Evolutionary conservation across 441 rosid species (phyloP).

Genomic region (Codiaeum variegatum): DNA sequence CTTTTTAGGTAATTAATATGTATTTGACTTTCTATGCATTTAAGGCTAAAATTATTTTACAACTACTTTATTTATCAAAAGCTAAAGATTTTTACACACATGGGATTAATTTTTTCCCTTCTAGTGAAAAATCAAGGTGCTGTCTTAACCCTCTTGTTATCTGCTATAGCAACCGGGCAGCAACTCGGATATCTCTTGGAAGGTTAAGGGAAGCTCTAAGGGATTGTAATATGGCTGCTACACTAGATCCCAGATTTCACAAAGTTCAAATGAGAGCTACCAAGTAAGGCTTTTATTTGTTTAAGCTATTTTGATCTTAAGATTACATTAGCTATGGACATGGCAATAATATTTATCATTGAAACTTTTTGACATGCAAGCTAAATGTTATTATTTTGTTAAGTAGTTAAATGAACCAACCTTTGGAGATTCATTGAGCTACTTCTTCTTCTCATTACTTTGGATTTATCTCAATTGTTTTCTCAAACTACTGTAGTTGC

Average conservation of each 20-base stretch:
- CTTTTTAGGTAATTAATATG: too few species aligned
- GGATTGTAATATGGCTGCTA: constrained; percentile 73
- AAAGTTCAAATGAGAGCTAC: constrained; percentile 87
- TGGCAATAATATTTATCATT: background rate
- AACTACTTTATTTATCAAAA: constrained; percentile 55
- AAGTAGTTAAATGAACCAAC: background rate
- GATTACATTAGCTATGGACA: background rate
- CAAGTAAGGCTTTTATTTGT: constrained; percentile 50
- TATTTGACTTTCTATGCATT: too few species aligned
- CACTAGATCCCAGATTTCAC: constrained; percentile 73
- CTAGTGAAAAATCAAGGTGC: constrained; percentile 54
- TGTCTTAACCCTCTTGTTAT: constrained; percentile 76
- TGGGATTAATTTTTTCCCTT: constrained; percentile 65
- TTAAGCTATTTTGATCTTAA: constrained; percentile 12
- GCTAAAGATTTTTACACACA: constrained; percentile 83
- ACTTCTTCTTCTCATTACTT: background rate
- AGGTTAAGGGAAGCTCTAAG: constrained; percentile 77
- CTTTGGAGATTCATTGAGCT: background rate
- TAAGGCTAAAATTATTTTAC: too few species aligned
- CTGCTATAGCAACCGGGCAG: constrained; percentile 97
- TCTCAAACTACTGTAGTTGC: background rate
- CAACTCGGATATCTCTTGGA: constrained; percentile 80
- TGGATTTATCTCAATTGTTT: background rate
- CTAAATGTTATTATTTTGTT: background rate
- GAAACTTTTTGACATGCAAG: background rate